These are phyloP conservation scores for Emiliania huxleyi DNA, from an alignment of 78 protist species.

Conservation along the genomic window DNA sequence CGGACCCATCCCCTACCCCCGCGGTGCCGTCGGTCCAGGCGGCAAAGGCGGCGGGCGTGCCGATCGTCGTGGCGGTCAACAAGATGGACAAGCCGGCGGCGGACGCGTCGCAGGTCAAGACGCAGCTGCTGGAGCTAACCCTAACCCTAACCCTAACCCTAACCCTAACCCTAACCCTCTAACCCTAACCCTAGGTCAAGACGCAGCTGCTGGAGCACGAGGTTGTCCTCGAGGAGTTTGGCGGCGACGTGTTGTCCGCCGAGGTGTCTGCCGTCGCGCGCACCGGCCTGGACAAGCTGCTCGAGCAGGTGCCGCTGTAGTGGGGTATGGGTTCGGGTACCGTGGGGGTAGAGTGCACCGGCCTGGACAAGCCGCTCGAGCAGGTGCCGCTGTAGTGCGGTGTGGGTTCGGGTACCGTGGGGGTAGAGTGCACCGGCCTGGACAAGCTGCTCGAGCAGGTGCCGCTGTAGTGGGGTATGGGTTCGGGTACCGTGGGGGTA, in stretches of 20 bases:
- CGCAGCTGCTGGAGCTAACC: constrained; percentile 54
- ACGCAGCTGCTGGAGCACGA: constrained; percentile 62
- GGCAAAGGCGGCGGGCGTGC: constrained; percentile 30
- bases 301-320: background rate
- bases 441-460: no score
- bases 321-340: no score
- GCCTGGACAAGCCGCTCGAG: no score
- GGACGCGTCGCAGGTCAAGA: constrained; percentile 32
- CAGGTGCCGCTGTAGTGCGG: no score
- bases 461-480: no score
- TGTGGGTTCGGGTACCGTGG: no score
- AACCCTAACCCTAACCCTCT: no score
- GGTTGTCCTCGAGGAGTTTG: constrained; percentile 70
- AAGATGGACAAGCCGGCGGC: constrained; percentile 77
- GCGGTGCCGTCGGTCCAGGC: constrained; percentile 70
- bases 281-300: background rate
- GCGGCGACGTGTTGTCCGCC: constrained; percentile 75
- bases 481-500: no score
- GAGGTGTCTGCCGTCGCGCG: constrained; percentile 63
- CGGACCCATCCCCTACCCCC: constrained; percentile 33
- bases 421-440: no score
- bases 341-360: no score
- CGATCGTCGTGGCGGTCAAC: constrained; percentile 85
- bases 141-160: no score
- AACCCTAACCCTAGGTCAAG: constrained; percentile 2